Percentiles rank a stretch among this genome's conserved stretches.
These are phyloP conservation scores for Eucalyptus marginata DNA, from an alignment of 345 rosid species.

Conservation along the genomic window DNA sequence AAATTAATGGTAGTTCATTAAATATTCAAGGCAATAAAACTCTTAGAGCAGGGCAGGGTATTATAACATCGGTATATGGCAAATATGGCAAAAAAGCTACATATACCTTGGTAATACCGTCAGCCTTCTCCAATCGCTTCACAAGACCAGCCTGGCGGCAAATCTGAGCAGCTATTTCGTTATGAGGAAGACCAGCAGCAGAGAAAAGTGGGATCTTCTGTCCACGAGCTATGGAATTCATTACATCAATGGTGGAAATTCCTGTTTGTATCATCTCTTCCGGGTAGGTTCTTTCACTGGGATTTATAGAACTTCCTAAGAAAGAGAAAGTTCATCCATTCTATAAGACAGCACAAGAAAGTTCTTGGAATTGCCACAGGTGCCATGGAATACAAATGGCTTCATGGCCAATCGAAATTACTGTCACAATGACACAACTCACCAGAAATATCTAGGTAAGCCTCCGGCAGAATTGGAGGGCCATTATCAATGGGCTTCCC, in stretches of 20 bases:
- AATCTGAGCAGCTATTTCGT: conserved; percentile 97
- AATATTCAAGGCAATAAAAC: neutral
- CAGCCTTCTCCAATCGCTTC: conserved; percentile 80
- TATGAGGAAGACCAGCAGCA: conserved; percentile 99
- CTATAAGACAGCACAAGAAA: neutral
- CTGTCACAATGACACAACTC: neutral
- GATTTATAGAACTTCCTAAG: conserved; percentile 91
- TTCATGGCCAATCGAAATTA: neutral
- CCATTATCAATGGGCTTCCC: conserved; percentile 96
- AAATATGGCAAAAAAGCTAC: neutral
- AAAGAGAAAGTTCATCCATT: neutral
- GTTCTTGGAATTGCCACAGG: neutral
- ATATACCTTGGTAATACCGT: conserved; percentile 46
- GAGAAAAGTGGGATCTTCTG: conserved; percentile 97
- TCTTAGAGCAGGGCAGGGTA: neutral
- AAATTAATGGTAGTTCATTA: neutral
- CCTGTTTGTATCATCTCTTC: conserved; percentile 99
- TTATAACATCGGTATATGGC: neutral
- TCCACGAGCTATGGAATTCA: conserved; percentile 97
- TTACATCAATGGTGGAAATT: conserved; percentile 94
- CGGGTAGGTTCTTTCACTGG: conserved; percentile 96
- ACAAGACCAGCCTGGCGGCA: conserved; percentile 99
- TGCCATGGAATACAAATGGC: neutral
- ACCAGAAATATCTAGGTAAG: conserved; percentile 92
- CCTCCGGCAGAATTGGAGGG: conserved; percentile 88